Percentiles rank a stretch among this genome's conserved stretches.
Evolutionary conservation across 768 basidiomycete genomes (phyloP).

Genomic region (Tephrocybe sp.): DNA sequence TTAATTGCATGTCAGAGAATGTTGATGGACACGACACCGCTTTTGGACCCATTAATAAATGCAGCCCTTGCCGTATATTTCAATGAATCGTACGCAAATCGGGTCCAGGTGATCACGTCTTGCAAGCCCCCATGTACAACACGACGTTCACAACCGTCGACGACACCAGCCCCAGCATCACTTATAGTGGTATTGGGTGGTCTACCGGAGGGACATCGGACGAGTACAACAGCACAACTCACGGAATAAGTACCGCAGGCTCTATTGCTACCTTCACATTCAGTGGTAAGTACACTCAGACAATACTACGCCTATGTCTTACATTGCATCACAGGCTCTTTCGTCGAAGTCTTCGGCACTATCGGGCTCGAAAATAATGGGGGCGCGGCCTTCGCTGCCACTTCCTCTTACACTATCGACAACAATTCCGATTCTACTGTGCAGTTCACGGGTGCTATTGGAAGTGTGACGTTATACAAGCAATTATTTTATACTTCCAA

Average conservation of each 20-base stretch:
- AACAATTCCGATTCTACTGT: neutral
- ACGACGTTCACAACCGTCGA: constrained; percentile 14
- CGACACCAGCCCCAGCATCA: neutral
- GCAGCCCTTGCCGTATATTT: no score
- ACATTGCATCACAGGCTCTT: constrained; percentile 1
- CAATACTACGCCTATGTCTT: neutral
- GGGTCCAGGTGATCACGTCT: no score
- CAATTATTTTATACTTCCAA: constrained; percentile 4
- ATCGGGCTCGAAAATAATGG: constrained; percentile 11
- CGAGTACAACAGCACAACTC: neutral
- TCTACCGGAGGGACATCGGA: neutral
- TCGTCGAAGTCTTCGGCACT: constrained; percentile 14
- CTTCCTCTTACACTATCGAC: constrained; percentile 8
- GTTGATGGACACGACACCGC: no score
- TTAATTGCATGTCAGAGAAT: no score
- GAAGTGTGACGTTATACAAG: neutral
- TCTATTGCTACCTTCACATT: neutral
- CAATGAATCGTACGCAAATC: no score
- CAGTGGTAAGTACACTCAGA: neutral
- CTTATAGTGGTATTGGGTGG: neutral
- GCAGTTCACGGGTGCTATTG: neutral
- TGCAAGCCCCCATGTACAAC: neutral
- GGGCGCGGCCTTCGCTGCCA: constrained; percentile 3
- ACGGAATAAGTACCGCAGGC: neutral
- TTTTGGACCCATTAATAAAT: no score